phyloP scores from a whole-genome alignment of 2,329 filamentous ascomycete species.

The Neonectria sp. region DNA sequence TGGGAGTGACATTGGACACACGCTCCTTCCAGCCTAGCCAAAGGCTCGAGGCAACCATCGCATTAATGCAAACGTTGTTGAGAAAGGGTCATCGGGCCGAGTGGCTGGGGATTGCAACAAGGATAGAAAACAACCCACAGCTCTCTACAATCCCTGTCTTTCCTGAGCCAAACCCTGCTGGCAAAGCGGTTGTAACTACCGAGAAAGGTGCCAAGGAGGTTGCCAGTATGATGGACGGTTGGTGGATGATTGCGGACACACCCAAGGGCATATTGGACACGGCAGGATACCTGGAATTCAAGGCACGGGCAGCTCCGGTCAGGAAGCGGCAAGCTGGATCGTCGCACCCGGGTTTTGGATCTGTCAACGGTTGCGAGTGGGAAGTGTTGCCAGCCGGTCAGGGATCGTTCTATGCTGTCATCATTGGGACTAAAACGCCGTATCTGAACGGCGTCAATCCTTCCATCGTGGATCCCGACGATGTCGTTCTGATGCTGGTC shows the following conservation, averaged over 20 bases:
- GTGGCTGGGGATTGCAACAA: slow-evolving; percentile 4
- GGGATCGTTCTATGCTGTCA: not conserved
- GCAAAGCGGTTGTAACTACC: slow-evolving; percentile 42
- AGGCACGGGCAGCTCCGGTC: not conserved
- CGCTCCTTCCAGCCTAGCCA: not conserved
- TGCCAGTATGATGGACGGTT: slow-evolving; percentile 11
- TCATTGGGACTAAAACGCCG: not conserved
- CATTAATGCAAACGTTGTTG: not conserved
- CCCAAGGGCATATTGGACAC: slow-evolving; percentile 27
- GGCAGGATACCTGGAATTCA: slow-evolving; percentile 15
- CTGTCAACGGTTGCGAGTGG: not conserved
- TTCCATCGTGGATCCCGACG: not conserved
- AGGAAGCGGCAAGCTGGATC: not conserved
- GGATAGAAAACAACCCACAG: not conserved
- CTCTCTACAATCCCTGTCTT: slow-evolving; percentile 2
- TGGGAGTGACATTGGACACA: slow-evolving; percentile 30
- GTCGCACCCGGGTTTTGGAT: not conserved
- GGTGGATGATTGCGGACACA: slow-evolving; percentile 27
- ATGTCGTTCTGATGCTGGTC: not conserved
- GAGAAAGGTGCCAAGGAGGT: slow-evolving; percentile 26
- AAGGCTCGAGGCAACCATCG: not conserved
- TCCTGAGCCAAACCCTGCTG: slow-evolving; percentile 64
- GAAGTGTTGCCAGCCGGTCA: not conserved
- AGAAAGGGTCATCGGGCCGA: not conserved
- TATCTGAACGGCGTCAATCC: not conserved